A percentile compares a stretch with the other conserved stretches of the same genome.
phyloP scores from a whole-genome alignment of 2,329 filamentous ascomycete genomes.

The Stenocarpella maydis region DNA sequence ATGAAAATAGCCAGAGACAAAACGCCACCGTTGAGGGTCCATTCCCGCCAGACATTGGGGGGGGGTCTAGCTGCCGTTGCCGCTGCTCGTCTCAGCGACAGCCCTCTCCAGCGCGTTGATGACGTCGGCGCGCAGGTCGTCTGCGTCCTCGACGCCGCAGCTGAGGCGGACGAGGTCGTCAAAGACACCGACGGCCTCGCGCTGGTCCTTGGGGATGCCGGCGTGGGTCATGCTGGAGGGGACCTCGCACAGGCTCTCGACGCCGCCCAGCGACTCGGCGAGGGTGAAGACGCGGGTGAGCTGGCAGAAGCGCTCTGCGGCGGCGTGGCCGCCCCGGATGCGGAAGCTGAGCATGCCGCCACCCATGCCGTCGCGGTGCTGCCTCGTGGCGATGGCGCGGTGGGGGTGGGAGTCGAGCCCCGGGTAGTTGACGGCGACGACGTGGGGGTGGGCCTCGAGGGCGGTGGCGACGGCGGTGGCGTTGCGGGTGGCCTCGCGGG shows the following conservation, averaged over 20 bases:
- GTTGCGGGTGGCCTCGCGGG: conserved; percentile 83
- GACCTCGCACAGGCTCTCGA: conserved; percentile 91
- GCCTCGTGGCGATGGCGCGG: conserved; percentile 82
- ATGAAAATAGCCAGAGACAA: not conserved
- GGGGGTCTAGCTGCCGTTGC: conserved; percentile 17
- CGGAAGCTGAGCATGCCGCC: conserved; percentile 98
- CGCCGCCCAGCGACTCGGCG: conserved; percentile 86
- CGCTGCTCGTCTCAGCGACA: conserved; percentile 50
- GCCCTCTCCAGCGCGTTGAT: conserved; percentile 81
- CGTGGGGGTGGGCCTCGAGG: conserved; percentile 81
- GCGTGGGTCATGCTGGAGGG: conserved; percentile 97
- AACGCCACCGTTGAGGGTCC: not conserved
- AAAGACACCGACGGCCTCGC: conserved; percentile 92
- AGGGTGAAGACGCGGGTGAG: conserved; percentile 89
- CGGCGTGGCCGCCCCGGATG: conserved; percentile 83
- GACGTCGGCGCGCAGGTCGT: conserved; percentile 84
- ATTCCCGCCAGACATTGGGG: not conserved
- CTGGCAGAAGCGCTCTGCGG: conserved; percentile 93
- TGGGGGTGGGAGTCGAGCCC: conserved; percentile 89
- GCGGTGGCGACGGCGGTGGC: conserved; percentile 79
- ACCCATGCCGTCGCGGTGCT: conserved; percentile 93
- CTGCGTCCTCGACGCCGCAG: conserved; percentile 91
- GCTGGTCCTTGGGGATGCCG: conserved; percentile 88
- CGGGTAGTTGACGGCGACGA: conserved; percentile 94
- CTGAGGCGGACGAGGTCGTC: conserved; percentile 94